These are phyloP conservation scores for Suillus weaverae DNA, from an alignment of 768 basidiomycete species.

Conservation along the genomic window DNA sequence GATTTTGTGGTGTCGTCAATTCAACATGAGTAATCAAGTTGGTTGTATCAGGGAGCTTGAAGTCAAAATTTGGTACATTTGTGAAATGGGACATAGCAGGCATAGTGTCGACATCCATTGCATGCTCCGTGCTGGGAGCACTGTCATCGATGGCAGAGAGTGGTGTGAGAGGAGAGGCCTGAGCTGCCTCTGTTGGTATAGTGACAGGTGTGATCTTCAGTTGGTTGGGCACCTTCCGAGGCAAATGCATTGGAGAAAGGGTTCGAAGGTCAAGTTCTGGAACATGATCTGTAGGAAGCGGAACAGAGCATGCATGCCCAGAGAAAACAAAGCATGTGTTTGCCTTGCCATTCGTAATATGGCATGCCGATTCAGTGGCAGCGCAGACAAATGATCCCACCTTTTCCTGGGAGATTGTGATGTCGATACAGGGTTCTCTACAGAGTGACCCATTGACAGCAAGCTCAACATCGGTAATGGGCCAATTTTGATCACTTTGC, in stretches of 20 bases:
- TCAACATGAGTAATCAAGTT: constrained; percentile 30
- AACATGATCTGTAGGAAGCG: constrained; percentile 14
- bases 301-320: constrained; percentile 31
- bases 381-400: constrained; percentile 14
- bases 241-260: constrained; percentile 28
- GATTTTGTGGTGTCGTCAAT: constrained; percentile 4
- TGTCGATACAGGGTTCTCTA: constrained; percentile 4
- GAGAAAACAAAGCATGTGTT: constrained; percentile 14
- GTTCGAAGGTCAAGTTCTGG: constrained; percentile 8
- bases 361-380: constrained; percentile 18
- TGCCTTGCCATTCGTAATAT: constrained; percentile 6
- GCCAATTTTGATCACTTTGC: constrained; percentile 26
- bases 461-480: constrained; percentile 18
- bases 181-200: constrained; percentile 16
- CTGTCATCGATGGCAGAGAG: background rate
- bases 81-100: constrained; percentile 23
- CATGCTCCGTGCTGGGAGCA: constrained; percentile 5
- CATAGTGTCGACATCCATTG: constrained; percentile 26
- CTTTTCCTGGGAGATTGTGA: constrained; percentile 7
- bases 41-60: constrained; percentile 22
- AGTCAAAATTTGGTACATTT: constrained; percentile 13
- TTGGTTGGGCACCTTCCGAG: constrained; percentile 20
- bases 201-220: constrained; percentile 28
- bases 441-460: constrained; percentile 9
- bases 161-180: background rate